Base-by-base conservation (phyloP, 2,329 filamentous ascomycete genomes). In the Fonsecaea multimorphosa region DNA sequence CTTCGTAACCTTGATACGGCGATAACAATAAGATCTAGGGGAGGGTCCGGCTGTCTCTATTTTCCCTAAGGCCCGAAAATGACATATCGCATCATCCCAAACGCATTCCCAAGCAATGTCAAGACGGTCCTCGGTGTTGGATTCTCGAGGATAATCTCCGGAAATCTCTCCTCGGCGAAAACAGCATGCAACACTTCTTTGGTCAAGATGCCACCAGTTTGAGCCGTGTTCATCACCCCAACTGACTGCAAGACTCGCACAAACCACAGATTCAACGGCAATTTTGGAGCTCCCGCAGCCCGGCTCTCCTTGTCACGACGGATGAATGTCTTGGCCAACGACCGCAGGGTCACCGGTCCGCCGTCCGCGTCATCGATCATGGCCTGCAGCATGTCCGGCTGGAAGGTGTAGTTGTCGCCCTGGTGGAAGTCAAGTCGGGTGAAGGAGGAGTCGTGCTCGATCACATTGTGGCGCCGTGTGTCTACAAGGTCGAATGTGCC, bases 371-470 rank as follows among this genome's bases (percentile, higher is more conserved):
- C 73, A 27, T 69, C 70, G 40, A 76, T 61, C 64, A 76, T 72
- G 14, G 69, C 73, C 56, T 76, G 66, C 34, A 76, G 66, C 73
- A 76, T 75, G 11, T 68, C 68, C 3, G 72, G 74, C 61, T 76
- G 74, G 61, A 77, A 71, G 24, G 70, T 74, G 68, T 74, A 76
- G 53, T 77, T 77, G 62, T 76, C 74, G 16, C 75, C 75, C 36
- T 77, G 75, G 14, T 71, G 73, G 53, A 73, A 72, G 58, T 78
- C 76, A 6, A 76, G 71, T 14, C 76, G 71, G 1, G 75, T 76
- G 60, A 78, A 72, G 29, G 74, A 77, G 6, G 71, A 70, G 59
- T 77, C 76, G 68, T 78, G 76, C 67, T 78, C 76, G 51, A 78
- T 71, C 5, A 76, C 70, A 55, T 75, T 74, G 67, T 77, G 75